Evolutionary conservation across 495 filamentous ascomycete species (phyloP).

Genomic region (Cercophora samala): DNA sequence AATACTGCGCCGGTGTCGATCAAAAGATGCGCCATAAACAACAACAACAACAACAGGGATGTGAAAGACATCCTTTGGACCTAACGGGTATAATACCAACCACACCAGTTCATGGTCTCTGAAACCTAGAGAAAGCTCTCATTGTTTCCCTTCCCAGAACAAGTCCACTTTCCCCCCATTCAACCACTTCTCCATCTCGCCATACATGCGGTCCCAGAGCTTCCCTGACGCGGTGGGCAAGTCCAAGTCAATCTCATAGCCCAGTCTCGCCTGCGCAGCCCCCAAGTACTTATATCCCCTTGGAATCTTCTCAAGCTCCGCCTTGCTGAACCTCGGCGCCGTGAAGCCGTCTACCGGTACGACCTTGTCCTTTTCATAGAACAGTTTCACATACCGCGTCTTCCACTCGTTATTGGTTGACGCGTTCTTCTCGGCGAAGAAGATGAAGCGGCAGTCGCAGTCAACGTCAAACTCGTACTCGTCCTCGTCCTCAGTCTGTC

Average conservation of each 20-base stretch:
- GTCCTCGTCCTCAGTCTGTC: constrained; percentile 13
- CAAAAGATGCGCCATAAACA: background rate
- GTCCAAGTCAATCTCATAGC: constrained; percentile 40
- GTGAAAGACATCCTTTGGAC: background rate
- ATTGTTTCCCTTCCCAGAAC: constrained; percentile 25
- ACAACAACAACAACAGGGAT: background rate
- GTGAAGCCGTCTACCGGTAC: constrained; percentile 54
- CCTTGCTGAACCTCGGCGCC: constrained; percentile 47
- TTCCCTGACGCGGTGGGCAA: constrained; percentile 37
- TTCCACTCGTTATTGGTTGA: constrained; percentile 47
- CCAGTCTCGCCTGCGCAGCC: constrained; percentile 44
- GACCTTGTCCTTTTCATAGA: constrained; percentile 69
- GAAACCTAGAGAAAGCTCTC: too few species aligned
- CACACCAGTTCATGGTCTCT: background rate
- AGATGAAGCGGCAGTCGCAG: constrained; percentile 61
- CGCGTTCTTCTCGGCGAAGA: constrained; percentile 53
- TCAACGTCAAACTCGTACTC: constrained; percentile 56
- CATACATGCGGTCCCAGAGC: constrained; percentile 42
- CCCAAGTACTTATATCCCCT: constrained; percentile 58
- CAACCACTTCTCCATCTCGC: constrained; percentile 46
- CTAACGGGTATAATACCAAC: background rate
- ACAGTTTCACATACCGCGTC: constrained; percentile 59
- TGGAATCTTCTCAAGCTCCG: constrained; percentile 49
- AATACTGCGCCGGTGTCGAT: background rate
- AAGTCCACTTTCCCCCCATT: constrained; percentile 35